Percentiles rank a stretch among this genome's conserved stretches.
Evolutionary conservation across 306 rosid species (phyloP).

Genomic region (Spatholobus suberectus): DNA sequence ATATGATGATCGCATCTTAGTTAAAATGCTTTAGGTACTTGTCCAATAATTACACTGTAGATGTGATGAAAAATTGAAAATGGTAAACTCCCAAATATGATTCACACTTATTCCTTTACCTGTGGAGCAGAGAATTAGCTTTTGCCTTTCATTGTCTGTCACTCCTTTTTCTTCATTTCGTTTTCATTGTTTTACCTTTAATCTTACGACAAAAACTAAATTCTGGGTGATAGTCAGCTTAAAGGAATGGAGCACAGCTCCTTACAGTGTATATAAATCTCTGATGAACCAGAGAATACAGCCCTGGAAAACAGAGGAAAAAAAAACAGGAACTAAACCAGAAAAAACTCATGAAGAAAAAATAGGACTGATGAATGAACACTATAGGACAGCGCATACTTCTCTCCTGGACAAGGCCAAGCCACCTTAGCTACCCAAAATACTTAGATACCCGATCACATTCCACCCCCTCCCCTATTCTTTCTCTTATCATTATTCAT

Average conservation of each 20-base stretch:
- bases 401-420: neutral
- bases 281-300: neutral
- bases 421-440: neutral
- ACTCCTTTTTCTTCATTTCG: neutral
- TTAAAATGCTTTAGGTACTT: neutral
- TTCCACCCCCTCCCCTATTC: neutral
- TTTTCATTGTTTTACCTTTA: slow-evolving; percentile 27
- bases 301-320: too few species aligned
- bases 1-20: neutral
- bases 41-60: neutral
- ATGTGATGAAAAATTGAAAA: neutral
- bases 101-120: neutral
- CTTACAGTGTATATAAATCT: neutral
- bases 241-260: neutral
- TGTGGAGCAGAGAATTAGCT: neutral
- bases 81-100: neutral
- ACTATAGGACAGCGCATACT: neutral
- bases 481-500: neutral
- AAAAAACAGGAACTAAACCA: too few species aligned
- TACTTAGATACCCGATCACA: neutral
- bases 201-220: neutral
- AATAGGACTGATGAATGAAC: too few species aligned
- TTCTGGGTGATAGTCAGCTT: neutral
- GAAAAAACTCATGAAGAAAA: too few species aligned
- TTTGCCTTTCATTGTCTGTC: neutral